These are phyloP conservation scores for Aspergillus sp. DNA, from an alignment of 2,329 filamentous ascomycete species.

Conservation along the genomic window DNA sequence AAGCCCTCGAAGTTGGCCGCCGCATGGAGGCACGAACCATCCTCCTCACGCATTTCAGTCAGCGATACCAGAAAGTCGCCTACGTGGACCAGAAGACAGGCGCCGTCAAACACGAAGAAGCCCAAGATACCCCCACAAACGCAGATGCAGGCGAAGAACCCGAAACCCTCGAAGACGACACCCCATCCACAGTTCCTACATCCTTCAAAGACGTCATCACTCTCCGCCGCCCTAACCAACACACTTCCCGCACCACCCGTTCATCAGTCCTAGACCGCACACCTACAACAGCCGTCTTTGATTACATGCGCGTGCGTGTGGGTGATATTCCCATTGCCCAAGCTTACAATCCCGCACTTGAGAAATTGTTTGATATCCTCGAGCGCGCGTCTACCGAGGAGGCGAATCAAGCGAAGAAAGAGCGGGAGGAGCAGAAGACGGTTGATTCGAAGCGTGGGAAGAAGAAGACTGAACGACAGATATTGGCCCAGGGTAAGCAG, in stretches of 20 bases:
- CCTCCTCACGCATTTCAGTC: conserved; percentile 88
- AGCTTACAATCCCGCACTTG: conserved; percentile 50
- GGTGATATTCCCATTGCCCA: conserved; percentile 53
- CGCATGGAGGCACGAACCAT: conserved; percentile 74
- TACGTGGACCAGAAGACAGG: conserved; percentile 31
- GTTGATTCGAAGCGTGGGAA: conserved; percentile 15
- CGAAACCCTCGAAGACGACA: conserved; percentile 23
- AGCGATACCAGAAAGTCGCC: conserved; percentile 77
- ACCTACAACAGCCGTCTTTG: conserved; percentile 55
- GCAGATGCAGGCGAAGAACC: conserved; percentile 9
- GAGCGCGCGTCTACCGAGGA: conserved; percentile 27
- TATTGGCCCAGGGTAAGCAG: too few relatives aligned
- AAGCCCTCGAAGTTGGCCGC: conserved; percentile 71
- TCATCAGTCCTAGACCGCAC: conserved; percentile 55
- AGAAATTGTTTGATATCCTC: conserved; percentile 43
- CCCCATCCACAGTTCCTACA: conserved; percentile 5
- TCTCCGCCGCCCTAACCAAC: conserved; percentile 4
- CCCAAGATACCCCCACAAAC: conserved; percentile 2
- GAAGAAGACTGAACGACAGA: conserved; percentile 4
- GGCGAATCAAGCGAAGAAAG: conserved; percentile 16
- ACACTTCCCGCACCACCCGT: conserved; percentile 43
- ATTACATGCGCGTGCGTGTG: conserved; percentile 58
- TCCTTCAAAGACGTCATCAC: conserved; percentile 11
- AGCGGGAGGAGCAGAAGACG: conserved; percentile 15
- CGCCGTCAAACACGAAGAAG: conserved; percentile 1